Percentiles rank a stretch among this genome's conserved stretches.
Conservation (phyloP, 306 rosid species). For the Inga oerstediana region DNA sequence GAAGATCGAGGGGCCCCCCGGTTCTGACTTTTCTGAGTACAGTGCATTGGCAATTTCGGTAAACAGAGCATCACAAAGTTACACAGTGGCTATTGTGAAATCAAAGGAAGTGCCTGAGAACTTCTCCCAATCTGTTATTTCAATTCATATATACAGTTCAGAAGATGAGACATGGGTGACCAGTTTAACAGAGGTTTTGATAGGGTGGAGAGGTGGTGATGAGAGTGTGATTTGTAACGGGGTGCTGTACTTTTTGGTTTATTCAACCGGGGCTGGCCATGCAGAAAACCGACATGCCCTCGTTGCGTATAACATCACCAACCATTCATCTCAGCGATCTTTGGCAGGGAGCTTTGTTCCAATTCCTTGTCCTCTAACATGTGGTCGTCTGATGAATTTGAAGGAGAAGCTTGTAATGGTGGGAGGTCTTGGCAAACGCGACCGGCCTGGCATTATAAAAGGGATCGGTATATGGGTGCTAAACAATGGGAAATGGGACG, state of each 20-base stretch:
- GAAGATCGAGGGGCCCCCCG: constrained; percentile 75
- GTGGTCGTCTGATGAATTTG: constrained; percentile 92
- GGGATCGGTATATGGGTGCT: constrained; percentile 97
- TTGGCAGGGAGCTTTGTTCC: constrained; percentile 67
- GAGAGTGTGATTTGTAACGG: constrained; percentile 91
- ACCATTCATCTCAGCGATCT: constrained; percentile 48
- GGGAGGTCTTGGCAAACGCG: constrained; percentile 87
- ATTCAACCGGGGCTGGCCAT: constrained; percentile 69
- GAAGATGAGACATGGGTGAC: constrained; percentile 61
- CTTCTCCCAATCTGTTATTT: constrained; percentile 76
- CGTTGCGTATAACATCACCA: constrained; percentile 57
- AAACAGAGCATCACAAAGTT: constrained; percentile 53
- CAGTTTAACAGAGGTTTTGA: constrained; percentile 68
- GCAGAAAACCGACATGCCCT: constrained; percentile 75
- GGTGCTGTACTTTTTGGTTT: constrained; percentile 74
- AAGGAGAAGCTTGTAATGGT: constrained; percentile 96
- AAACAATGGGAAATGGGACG: constrained; percentile 74
- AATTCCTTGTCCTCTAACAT: constrained; percentile 86
- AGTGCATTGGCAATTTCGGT: constrained; percentile 78
- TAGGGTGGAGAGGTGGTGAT: constrained; percentile 96
- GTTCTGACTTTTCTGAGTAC: constrained; percentile 68
- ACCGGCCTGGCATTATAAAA: constrained; percentile 84
- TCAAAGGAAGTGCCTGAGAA: constrained; percentile 85
- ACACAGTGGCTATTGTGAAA: constrained; percentile 69
- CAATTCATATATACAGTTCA: constrained; percentile 72